phyloP scores from a whole-genome alignment of 2,329 filamentous ascomycete genomes.

The Arachnomyces sp. region DNA sequence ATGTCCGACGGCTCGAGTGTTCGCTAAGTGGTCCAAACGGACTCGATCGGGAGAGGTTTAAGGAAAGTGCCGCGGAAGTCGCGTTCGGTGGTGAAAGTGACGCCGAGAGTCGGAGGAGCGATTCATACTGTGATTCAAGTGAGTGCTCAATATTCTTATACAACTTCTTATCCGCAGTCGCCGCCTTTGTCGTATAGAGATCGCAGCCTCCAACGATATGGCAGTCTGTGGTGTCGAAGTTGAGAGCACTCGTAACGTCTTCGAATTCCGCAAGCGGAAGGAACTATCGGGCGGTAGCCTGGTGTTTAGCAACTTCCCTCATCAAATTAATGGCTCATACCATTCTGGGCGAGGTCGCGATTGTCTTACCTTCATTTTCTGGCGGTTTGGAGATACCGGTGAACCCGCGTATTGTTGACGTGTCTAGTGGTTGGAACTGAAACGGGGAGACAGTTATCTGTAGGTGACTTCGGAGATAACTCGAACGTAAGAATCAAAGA shows the following conservation, averaged over 20 bases:
- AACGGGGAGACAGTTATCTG: too few species aligned
- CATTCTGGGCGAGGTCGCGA: too few species aligned
- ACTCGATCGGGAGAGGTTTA: conserved; percentile 77
- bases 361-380: neutral
- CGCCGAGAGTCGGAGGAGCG: conserved; percentile 74
- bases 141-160: conserved; percentile 93
- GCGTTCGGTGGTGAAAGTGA: conserved; percentile 78
- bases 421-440: too few species aligned
- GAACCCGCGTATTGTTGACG: too few species aligned
- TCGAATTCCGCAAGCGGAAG: conserved; percentile 86
- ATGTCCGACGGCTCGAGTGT: conserved; percentile 79
- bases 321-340: too few species aligned
- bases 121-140: conserved; percentile 83
- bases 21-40: conserved; percentile 88
- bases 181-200: conserved; percentile 93
- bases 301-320: too few species aligned
- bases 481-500: too few species aligned
- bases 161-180: conserved; percentile 89
- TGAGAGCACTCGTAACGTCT: conserved; percentile 81
- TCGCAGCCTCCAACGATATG: conserved; percentile 91
- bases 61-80: conserved; percentile 53
- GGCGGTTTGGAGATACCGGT: too few species aligned
- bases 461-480: too few species aligned
- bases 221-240: conserved; percentile 89
- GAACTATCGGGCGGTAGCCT: conserved; percentile 52